These are phyloP conservation scores for Vicia sativa DNA, from an alignment of 306 rosid species.

Conservation along the genomic window DNA sequence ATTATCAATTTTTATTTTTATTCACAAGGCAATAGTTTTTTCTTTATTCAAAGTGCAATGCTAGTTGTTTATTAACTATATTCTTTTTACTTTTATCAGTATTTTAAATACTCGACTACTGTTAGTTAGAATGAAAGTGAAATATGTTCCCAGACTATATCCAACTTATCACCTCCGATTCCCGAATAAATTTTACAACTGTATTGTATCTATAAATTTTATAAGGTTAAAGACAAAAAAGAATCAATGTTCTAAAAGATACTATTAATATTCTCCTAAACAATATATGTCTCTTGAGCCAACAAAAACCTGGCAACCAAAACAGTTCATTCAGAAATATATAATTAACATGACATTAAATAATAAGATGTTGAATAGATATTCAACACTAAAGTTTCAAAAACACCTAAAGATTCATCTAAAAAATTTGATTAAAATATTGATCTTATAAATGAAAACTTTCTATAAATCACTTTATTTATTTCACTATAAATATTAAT, in stretches of 20 bases:
- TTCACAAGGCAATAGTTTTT: too few species aligned
- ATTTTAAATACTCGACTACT: background rate
- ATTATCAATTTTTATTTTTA: too few species aligned
- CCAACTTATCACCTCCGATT: background rate
- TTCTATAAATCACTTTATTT: too few species aligned
- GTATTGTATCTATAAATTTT: background rate
- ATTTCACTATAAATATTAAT: too few species aligned
- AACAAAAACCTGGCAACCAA: constrained; percentile 29
- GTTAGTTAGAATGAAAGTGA: background rate
- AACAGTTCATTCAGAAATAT: constrained; percentile 8
- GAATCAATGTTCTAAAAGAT: background rate
- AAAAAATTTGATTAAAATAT: too few species aligned
- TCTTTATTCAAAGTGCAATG: too few species aligned
- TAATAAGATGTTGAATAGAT: too few species aligned
- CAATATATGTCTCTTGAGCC: constrained; percentile 4
- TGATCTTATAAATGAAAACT: too few species aligned
- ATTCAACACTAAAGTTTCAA: too few species aligned
- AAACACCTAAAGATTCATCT: too few species aligned
- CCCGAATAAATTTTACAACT: background rate
- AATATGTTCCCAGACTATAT: background rate
- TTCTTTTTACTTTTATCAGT: background rate
- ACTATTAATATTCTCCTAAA: background rate
- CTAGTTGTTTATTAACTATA: background rate
- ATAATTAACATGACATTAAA: too few species aligned
- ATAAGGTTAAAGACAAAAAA: background rate